Percentiles rank a stretch among this genome's conserved stretches.
Conservation (phyloP, 2,329 filamentous ascomycete species). For the Blastomyces silverae region DNA sequence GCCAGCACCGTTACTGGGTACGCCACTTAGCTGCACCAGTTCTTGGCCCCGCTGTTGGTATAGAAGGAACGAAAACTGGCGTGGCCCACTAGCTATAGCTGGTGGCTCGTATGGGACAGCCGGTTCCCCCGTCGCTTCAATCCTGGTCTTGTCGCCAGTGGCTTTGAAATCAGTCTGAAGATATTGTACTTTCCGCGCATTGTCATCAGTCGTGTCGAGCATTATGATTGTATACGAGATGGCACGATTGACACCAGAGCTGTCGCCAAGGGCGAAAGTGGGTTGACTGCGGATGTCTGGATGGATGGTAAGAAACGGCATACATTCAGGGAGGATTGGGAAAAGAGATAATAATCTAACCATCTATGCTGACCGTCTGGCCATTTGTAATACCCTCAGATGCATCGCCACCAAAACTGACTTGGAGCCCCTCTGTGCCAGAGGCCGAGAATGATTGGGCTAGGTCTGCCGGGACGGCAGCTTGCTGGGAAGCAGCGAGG, state of each 20-base stretch:
- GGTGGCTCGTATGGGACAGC: constrained; percentile 15
- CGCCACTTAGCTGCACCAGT: neutral
- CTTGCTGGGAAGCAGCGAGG: constrained; percentile 15
- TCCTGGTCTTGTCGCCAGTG: constrained; percentile 18
- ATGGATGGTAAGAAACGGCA: neutral
- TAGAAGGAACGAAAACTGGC: constrained; percentile 18
- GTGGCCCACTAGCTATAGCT: constrained; percentile 9
- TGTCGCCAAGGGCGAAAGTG: constrained; percentile 17
- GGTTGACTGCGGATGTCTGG: constrained; percentile 13
- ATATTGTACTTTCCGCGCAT: constrained; percentile 14
- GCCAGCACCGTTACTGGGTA: neutral
- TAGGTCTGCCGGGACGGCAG: constrained; percentile 14
- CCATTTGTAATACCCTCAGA: constrained; percentile 17
- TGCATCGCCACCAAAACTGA: constrained; percentile 19
- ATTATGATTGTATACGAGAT: constrained; percentile 17
- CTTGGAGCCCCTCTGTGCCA: constrained; percentile 13
- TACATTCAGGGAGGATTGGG: neutral
- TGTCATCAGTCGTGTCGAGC: constrained; percentile 17
- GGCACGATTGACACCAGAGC: constrained; percentile 17
- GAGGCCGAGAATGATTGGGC: constrained; percentile 10
- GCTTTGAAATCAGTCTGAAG: constrained; percentile 17
- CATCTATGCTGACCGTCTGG: constrained; percentile 12
- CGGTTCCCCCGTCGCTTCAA: constrained; percentile 12
- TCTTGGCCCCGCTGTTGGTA: constrained; percentile 12
- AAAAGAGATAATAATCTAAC: constrained; percentile 6